Percentiles rank a stretch among this genome's conserved stretches.
Evolutionary conservation across 805 yeast genomes (phyloP).

Genomic region (Yamadazyma phyllophila): DNA sequence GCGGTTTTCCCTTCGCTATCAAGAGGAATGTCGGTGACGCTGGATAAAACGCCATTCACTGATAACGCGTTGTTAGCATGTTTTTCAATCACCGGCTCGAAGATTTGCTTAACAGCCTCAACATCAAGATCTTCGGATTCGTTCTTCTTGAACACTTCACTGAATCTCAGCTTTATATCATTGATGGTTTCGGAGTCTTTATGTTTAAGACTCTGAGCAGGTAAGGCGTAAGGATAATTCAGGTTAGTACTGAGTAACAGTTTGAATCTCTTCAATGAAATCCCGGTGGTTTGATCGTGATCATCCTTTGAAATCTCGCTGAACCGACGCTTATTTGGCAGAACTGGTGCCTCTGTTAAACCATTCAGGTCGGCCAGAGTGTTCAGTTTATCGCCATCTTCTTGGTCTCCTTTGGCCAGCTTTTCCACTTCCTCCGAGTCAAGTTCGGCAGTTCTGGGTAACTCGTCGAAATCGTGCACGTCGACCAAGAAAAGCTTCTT

Average conservation of each 20-base stretch:
- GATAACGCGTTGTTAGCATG: neutral
- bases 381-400: constrained; percentile 14
- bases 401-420: constrained; percentile 4
- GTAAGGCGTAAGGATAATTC: constrained; percentile 37
- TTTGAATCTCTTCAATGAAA: constrained; percentile 5
- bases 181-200: constrained; percentile 25
- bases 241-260: constrained; percentile 18
- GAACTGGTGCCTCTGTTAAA: constrained; percentile 9
- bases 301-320: neutral
- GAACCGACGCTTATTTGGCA: constrained; percentile 22
- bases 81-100: constrained; percentile 22
- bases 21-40: constrained; percentile 33
- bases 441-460: constrained; percentile 26
- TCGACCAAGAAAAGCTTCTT: constrained; percentile 41
- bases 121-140: constrained; percentile 21
- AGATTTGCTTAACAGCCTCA: constrained; percentile 24
- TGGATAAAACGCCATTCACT: constrained; percentile 5
- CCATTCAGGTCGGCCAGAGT: neutral
- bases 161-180: constrained; percentile 31
- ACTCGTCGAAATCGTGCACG: constrained; percentile 42
- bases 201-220: constrained; percentile 22
- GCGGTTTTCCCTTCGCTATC: constrained; percentile 42
- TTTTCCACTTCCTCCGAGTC: neutral
- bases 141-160: constrained; percentile 33
- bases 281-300: neutral